Conservation (phyloP, 208 protist genomes). For the Leishmania guyanensis region DNA sequence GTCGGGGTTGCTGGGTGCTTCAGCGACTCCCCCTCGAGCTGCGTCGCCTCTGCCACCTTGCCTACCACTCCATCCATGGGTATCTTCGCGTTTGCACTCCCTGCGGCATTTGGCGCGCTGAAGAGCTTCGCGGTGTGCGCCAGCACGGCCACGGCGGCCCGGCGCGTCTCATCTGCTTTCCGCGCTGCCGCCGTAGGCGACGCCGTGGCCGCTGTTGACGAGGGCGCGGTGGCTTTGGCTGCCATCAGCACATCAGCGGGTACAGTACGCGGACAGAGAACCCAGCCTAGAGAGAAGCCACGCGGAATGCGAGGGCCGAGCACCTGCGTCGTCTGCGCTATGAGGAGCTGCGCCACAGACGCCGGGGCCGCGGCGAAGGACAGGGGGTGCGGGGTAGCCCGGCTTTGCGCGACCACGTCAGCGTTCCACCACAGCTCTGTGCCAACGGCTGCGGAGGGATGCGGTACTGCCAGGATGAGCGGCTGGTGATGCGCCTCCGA, state of each 20-base stretch:
- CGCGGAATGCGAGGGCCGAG: slow-evolving; percentile 14
- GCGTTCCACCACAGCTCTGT: slow-evolving; percentile 61
- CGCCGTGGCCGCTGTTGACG: not conserved
- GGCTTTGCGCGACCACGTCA: slow-evolving; percentile 36
- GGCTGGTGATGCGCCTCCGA: not conserved
- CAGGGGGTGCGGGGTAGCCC: not conserved
- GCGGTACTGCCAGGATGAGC: too few species aligned
- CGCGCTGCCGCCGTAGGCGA: not conserved
- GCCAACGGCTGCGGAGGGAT: not conserved
- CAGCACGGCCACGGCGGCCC: slow-evolving; percentile 5
- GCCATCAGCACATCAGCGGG: not conserved
- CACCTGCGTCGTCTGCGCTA: slow-evolving; percentile 9
- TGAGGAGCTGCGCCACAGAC: slow-evolving; percentile 4
- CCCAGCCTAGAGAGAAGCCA: slow-evolving; percentile 51
- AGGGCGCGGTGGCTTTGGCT: not conserved
- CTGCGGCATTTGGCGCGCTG: not conserved
- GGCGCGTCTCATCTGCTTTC: slow-evolving; percentile 5
- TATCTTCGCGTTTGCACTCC: not conserved
- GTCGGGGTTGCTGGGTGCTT: not conserved
- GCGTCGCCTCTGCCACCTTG: not conserved
- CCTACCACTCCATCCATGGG: not conserved
- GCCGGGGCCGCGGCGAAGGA: slow-evolving; percentile 11
- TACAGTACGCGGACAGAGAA: slow-evolving; percentile 11
- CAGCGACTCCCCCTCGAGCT: not conserved
- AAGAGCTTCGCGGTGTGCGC: slow-evolving; percentile 9